Conservation (phyloP, 2,329 filamentous ascomycete species). For the Fusarium phyllophilum region DNA sequence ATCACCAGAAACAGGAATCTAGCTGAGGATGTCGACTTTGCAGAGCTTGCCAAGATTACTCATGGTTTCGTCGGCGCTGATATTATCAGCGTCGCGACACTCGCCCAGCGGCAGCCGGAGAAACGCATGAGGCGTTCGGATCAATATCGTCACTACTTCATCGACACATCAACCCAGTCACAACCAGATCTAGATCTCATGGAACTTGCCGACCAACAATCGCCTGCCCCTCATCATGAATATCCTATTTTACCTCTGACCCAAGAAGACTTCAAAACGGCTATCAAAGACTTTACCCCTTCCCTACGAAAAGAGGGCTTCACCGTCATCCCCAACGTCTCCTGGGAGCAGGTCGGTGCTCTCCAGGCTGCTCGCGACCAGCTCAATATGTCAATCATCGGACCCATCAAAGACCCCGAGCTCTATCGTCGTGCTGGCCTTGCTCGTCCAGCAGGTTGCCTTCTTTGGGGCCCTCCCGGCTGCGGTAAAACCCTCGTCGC, state of each 20-base stretch:
- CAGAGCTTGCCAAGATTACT: slow-evolving; percentile 80
- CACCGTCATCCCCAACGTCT: slow-evolving; percentile 91
- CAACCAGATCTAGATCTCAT: slow-evolving; percentile 7
- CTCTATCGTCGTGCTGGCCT: slow-evolving; percentile 82
- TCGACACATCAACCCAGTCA: not conserved
- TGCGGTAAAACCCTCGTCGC: slow-evolving; percentile 97
- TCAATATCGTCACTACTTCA: not conserved
- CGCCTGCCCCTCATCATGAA: not conserved
- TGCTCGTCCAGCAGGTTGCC: slow-evolving; percentile 82
- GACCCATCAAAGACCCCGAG: slow-evolving; percentile 85
- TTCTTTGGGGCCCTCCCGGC: slow-evolving; percentile 96
- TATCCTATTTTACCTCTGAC: slow-evolving; percentile 23
- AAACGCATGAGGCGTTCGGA: not conserved
- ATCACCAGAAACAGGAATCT: slow-evolving; percentile 74
- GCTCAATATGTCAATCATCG: slow-evolving; percentile 86
- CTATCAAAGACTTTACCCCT: slow-evolving; percentile 70
- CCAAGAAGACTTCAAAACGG: slow-evolving; percentile 72
- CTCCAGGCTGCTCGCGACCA: slow-evolving; percentile 81
- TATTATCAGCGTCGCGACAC: slow-evolving; percentile 71
- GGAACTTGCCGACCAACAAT: slow-evolving; percentile 22
- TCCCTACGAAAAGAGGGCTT: slow-evolving; percentile 90
- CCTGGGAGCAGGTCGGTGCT: slow-evolving; percentile 92
- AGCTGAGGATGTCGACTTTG: slow-evolving; percentile 77
- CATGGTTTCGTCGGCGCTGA: slow-evolving; percentile 95
- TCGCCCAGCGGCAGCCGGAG: slow-evolving; percentile 47